Percentiles rank a stretch among this genome's conserved stretches.
Conservation (phyloP, 192 early-diverging fungal species). For the Podochytrium sp. region DNA sequence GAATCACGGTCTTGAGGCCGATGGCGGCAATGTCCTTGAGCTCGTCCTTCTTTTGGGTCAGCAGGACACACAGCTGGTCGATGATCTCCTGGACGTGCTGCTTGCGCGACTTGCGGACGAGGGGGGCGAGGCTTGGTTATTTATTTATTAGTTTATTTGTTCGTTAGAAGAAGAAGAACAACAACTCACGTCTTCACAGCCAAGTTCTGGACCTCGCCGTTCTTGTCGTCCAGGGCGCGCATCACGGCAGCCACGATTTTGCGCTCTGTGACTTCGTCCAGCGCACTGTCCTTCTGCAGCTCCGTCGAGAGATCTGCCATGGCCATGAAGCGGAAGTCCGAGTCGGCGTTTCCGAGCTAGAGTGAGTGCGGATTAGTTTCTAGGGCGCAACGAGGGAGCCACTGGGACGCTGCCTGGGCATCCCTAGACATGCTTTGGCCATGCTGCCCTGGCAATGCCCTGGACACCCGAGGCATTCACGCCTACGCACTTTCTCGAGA, state of each 20-base stretch:
- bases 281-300: constrained; percentile 57
- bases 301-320: constrained; percentile 76
- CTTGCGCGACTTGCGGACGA: constrained; percentile 76
- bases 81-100: constrained; percentile 69
- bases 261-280: constrained; percentile 57
- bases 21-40: constrained; percentile 84
- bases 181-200: constrained; percentile 71
- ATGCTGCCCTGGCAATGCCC: too few relatives aligned
- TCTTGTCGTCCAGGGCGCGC: constrained; percentile 76
- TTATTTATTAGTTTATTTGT: not conserved
- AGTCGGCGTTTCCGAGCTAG: constrained; percentile 65
- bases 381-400: too few relatives aligned
- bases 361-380: too few relatives aligned
- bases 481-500: not conserved
- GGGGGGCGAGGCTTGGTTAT: constrained; percentile 67
- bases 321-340: constrained; percentile 90
- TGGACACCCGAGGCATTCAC: too few relatives aligned
- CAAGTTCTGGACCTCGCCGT: constrained; percentile 85
- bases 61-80: constrained; percentile 69
- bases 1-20: constrained; percentile 80
- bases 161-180: constrained; percentile 38
- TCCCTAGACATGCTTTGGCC: too few relatives aligned
- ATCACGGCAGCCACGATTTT: constrained; percentile 57
- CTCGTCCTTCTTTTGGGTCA: constrained; percentile 62
- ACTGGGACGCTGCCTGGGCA: too few relatives aligned